Conservation (phyloP, 805 yeast genomes). For the Candida parachauliodes region DNA sequence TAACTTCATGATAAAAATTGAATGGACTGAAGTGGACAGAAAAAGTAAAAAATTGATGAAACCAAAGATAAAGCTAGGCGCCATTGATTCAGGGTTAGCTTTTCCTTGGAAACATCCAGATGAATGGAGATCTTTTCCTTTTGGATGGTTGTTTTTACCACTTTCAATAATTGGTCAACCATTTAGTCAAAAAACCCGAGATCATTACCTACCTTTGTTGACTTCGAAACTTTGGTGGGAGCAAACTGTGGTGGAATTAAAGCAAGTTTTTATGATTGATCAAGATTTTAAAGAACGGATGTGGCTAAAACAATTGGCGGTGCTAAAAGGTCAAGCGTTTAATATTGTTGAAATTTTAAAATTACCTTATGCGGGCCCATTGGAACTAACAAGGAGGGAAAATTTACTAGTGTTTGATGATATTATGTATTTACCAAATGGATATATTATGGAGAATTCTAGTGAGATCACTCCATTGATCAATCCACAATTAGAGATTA, state of each 20-base stretch:
- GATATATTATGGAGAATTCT: conserved; percentile 1
- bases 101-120: conserved; percentile 84
- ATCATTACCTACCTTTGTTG: conserved; percentile 53
- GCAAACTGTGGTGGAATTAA: conserved; percentile 45
- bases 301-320: conserved; percentile 68
- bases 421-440: conserved; percentile 51
- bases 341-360: conserved; percentile 67
- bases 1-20: conserved; percentile 70
- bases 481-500: conserved; percentile 1
- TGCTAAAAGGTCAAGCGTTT: conserved; percentile 74
- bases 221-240: conserved; percentile 74
- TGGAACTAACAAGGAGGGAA: conserved; percentile 60
- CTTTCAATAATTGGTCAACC: conserved; percentile 63
- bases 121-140: conserved; percentile 77
- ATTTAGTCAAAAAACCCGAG: conserved; percentile 51
- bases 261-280: conserved; percentile 51
- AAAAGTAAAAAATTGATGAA: conserved; percentile 9
- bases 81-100: conserved; percentile 71
- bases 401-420: conserved; percentile 60
- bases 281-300: conserved; percentile 59
- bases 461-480: conserved; percentile 10
- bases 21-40: conserved; percentile 29
- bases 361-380: conserved; percentile 56
- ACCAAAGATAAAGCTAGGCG: conserved; percentile 55
- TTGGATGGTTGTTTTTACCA: conserved; percentile 74